Percentiles rank a stretch among this genome's conserved stretches.
Evolutionary conservation across 2,329 filamentous ascomycete genomes (phyloP).

Genomic region (Penicillium sp.): DNA sequence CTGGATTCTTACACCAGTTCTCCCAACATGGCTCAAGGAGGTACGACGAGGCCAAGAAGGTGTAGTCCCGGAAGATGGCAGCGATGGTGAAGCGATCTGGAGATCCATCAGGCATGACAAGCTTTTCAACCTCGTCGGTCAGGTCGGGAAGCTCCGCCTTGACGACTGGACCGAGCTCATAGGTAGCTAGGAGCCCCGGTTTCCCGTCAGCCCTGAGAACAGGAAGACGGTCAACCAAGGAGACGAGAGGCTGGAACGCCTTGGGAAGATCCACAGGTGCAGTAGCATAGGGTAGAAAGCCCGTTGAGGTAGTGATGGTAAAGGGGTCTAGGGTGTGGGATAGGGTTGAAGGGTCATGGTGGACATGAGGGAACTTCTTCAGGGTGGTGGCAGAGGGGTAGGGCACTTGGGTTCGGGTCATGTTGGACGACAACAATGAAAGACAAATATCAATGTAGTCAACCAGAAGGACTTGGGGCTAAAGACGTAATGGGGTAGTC

Average conservation of each 20-base stretch:
- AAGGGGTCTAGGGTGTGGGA: conserved; percentile 46
- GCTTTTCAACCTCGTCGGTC: conserved; percentile 68
- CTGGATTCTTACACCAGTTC: conserved; percentile 56
- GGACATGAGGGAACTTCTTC: conserved; percentile 44
- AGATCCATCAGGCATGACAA: conserved; percentile 49
- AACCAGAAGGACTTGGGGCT: too few species aligned
- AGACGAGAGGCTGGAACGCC: conserved; percentile 70
- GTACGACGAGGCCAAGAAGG: conserved; percentile 84
- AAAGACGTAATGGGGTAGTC: conserved; percentile 2
- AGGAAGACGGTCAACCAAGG: conserved; percentile 72
- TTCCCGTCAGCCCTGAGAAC: conserved; percentile 70
- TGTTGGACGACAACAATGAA: conserved; percentile 20
- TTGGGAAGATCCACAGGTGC: conserved; percentile 58
- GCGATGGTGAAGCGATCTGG: conserved; percentile 76
- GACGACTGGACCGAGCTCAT: conserved; percentile 71
- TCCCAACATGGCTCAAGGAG: conserved; percentile 88
- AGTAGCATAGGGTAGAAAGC: conserved; percentile 44
- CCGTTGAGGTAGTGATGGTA: conserved; percentile 48
- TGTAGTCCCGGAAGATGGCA: conserved; percentile 86
- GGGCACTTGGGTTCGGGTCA: conserved; percentile 36
- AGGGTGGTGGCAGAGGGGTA: conserved; percentile 36
- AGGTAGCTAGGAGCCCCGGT: conserved; percentile 73
- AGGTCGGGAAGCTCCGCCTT: conserved; percentile 73
- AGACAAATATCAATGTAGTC: not conserved
- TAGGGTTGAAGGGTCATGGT: conserved; percentile 43